Conservation (phyloP, 352 stramenopile genomes). For the Globisporangium cylindrosporum region DNA sequence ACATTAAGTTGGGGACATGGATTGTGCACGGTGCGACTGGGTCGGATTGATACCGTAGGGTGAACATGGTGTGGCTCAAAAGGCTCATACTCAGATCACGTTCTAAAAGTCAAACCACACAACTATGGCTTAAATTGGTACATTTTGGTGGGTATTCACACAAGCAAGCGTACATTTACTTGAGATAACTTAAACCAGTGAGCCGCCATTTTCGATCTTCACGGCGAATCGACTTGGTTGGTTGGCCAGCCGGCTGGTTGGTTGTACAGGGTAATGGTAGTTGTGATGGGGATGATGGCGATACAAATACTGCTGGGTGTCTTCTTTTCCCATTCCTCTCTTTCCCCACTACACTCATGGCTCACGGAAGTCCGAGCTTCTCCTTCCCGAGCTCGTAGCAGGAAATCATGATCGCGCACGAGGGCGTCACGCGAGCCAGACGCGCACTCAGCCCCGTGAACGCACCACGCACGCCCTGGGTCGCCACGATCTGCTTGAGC, state of each 20-base stretch:
- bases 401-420: conserved; percentile 88
- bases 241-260: background rate
- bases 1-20: background rate
- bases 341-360: background rate
- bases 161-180: background rate
- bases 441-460: conserved; percentile 71
- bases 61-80: background rate
- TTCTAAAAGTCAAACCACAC: background rate
- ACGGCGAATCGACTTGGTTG: background rate
- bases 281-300: background rate
- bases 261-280: background rate
- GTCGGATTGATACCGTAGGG: background rate
- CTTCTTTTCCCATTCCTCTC: background rate
- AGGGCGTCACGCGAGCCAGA: conserved; percentile 65
- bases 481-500: conserved; percentile 49
- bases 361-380: conserved; percentile 53
- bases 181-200: conserved; percentile 1
- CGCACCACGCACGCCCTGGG: conserved; percentile 39
- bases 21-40: background rate
- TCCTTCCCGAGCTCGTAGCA: conserved; percentile 82
- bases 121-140: background rate
- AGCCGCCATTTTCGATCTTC: background rate
- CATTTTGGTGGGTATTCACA: background rate
- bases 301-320: background rate
- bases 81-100: background rate